These are phyloP conservation scores for Ascosphaera apis DNA, from an alignment of 2,329 filamentous ascomycete species.

Conservation along the genomic window DNA sequence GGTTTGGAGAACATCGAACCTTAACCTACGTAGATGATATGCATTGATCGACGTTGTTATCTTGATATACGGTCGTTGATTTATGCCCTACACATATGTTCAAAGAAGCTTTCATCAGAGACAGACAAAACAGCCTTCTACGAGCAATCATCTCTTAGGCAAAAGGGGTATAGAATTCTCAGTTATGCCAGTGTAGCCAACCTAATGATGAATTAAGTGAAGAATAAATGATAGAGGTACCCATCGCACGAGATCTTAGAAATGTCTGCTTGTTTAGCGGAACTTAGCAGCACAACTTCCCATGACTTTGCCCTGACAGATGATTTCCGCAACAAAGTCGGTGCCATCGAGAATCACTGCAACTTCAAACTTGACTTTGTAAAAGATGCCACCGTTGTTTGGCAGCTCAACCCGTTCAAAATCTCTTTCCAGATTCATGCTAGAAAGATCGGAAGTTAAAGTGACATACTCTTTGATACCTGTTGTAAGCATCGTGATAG, in stretches of 20 bases:
- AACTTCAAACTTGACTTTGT: slow-evolving; percentile 46
- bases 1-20: too few relatives aligned
- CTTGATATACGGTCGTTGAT: too few relatives aligned
- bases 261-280: slow-evolving; percentile 22
- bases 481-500: slow-evolving; percentile 16
- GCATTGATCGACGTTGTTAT: too few relatives aligned
- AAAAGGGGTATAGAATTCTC: too few relatives aligned
- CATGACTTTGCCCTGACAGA: slow-evolving; percentile 99
- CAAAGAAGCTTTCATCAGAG: too few relatives aligned
- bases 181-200: too few relatives aligned
- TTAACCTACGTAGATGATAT: too few relatives aligned
- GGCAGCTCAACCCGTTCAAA: slow-evolving; percentile 99
- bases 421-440: slow-evolving; percentile 97
- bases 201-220: too few relatives aligned
- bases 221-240: too few relatives aligned
- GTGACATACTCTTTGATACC: slow-evolving; percentile 99
- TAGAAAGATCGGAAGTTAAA: slow-evolving; percentile 82
- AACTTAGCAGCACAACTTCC: slow-evolving; percentile 85
- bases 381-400: slow-evolving; percentile 82
- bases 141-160: too few relatives aligned
- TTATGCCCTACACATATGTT: too few relatives aligned
- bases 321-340: slow-evolving; percentile 92
- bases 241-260: background rate
- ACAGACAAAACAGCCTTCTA: too few relatives aligned
- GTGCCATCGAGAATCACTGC: slow-evolving; percentile 91